Percentiles rank a stretch among this genome's conserved stretches.
phyloP scores from a whole-genome alignment of 2,329 filamentous ascomycete genomes.

The Stagonosporopsis vannaccii region DNA sequence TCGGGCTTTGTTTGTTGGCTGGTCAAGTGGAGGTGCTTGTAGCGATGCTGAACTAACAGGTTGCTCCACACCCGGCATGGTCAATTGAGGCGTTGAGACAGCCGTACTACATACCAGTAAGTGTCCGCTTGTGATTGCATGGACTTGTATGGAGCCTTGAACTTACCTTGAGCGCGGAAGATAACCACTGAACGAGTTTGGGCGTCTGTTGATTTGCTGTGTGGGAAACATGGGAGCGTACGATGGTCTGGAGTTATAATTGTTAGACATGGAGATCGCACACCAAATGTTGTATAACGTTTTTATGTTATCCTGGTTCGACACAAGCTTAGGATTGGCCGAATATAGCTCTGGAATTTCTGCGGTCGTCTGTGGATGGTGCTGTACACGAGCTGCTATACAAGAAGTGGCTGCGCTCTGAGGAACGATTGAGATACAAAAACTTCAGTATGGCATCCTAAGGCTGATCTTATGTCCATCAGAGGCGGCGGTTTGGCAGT shows the following conservation, averaged over 20 bases:
- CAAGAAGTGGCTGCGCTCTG: neutral
- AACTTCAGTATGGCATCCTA: neutral
- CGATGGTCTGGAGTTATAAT: neutral
- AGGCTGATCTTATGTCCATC: neutral
- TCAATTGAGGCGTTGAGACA: neutral
- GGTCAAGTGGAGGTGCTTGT: neutral
- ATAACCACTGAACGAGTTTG: neutral
- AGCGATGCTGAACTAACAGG: neutral
- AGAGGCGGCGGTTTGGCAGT: neutral
- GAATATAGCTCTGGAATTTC: neutral
- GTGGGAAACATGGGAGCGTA: neutral
- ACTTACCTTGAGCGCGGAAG: neutral
- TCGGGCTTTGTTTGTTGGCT: neutral
- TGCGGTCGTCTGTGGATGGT: neutral
- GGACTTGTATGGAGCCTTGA: neutral
- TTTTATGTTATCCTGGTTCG: neutral
- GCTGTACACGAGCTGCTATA: neutral
- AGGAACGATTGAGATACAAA: neutral
- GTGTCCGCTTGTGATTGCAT: neutral
- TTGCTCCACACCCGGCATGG: neutral
- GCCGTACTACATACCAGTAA: neutral
- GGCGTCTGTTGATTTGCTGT: neutral
- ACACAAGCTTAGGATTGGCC: neutral
- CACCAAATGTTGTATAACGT: neutral
- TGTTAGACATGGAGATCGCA: neutral